phyloP scores from a whole-genome alignment of 768 basidiomycete genomes.

The Leucogyrophana mollusca region DNA sequence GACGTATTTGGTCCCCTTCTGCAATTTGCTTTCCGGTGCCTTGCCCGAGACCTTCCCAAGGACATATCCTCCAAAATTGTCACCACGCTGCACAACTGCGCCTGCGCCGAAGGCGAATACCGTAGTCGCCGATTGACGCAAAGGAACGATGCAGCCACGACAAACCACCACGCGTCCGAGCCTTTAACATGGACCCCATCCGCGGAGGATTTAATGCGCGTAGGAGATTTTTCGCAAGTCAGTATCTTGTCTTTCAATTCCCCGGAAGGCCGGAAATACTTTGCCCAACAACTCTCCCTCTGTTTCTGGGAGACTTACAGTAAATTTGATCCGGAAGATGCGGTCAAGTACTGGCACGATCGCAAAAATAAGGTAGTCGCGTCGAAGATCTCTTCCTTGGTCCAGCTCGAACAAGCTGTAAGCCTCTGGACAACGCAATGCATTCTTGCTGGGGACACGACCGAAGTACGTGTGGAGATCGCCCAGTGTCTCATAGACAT shows the following conservation, averaged over 20 bases:
- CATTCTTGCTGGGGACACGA: constrained; percentile 22
- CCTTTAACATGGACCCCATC: constrained; percentile 21
- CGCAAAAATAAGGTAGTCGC: constrained; percentile 24
- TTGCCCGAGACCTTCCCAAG: constrained; percentile 28
- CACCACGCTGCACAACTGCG: constrained; percentile 27
- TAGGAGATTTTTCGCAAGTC: constrained; percentile 22
- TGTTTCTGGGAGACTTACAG: constrained; percentile 36
- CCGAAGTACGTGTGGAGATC: constrained; percentile 20
- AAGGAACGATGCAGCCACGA: constrained; percentile 21
- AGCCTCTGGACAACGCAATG: constrained; percentile 42
- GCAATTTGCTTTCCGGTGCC: constrained; percentile 29
- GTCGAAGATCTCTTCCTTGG: constrained; percentile 11
- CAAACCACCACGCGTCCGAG: constrained; percentile 13
- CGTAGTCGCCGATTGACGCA: constrained; percentile 25
- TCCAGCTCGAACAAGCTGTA: constrained; percentile 34
- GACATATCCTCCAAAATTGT: constrained; percentile 26
- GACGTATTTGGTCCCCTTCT: constrained; percentile 28
- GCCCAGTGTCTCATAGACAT: constrained; percentile 46
- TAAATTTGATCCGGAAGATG: constrained; percentile 42
- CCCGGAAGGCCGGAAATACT: constrained; percentile 36
- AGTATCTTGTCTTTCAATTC: constrained; percentile 35
- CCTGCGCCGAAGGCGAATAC: constrained; percentile 17
- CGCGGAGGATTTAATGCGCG: constrained; percentile 27
- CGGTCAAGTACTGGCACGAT: constrained; percentile 38
- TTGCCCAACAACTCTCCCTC: constrained; percentile 46